A percentile compares a stretch with the other conserved stretches of the same genome.
phyloP scores from a whole-genome alignment of 129 eudicot genomes.

The Deinandra increscens region DNA sequence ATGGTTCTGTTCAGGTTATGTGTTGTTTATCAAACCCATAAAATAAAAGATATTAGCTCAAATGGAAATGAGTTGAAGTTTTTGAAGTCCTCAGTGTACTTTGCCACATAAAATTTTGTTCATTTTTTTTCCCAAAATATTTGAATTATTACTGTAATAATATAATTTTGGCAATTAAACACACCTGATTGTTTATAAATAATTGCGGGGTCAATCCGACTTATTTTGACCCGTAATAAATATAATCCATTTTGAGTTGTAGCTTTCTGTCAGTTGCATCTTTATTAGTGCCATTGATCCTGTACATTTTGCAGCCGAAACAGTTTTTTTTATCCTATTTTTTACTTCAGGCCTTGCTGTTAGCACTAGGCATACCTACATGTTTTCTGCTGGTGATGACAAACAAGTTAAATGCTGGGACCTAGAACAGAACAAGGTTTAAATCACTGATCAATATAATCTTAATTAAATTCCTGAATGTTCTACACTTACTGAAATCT shows the following conservation, averaged over 20 bases:
- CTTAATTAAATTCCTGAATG: not conserved
- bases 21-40: not conserved
- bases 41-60: not conserved
- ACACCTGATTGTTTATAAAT: not conserved
- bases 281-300: not conserved
- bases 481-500: not conserved
- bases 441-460: not conserved
- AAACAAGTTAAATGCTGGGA: conserved; percentile 99
- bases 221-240: not conserved
- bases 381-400: conserved; percentile 97
- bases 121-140: not conserved
- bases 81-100: not conserved
- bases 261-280: not conserved
- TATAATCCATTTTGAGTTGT: not conserved
- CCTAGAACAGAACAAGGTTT: conserved; percentile 96
- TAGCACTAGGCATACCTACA: conserved; percentile 77
- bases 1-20: not conserved
- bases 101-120: not conserved
- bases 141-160: not conserved
- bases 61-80: not conserved
- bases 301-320: not conserved
- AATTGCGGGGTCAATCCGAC: not conserved
- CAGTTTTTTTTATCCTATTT: not conserved
- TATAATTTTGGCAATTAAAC: not conserved
- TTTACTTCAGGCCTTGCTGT: conserved; percentile 82